Evolutionary conservation across 768 basidiomycete species (phyloP), one percentile per base, ranked within the genome.

Genomic region (Coprinellus micaceus): DNA sequence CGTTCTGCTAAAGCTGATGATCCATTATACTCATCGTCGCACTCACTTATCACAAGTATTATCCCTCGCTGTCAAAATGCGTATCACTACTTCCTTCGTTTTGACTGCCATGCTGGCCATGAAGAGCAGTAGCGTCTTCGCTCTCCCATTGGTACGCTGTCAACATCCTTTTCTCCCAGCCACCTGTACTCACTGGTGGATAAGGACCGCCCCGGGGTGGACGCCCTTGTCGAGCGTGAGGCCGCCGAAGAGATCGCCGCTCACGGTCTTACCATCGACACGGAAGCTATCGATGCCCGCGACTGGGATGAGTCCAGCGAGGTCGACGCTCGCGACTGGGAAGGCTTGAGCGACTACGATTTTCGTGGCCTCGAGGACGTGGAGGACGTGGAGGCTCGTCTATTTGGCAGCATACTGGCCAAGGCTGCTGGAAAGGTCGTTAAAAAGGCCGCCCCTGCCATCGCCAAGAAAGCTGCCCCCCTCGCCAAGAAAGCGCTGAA

Each of bases 71-170:
- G 36, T 58, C 57, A 58, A 26, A 30, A 58, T 58, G 57, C 57
- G 52, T 48, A 26, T 58, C 39, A 45, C 57, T 44, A 46, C 57
- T 51, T 52, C 36, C 51, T 58, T 58, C 36, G 57, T 58, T 53
- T 53, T 58, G 57, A 36, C 52, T 25, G 57, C 57, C 36, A 47
- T 58, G 28, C 30, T 58, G 43, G 57, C 57, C 52, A 45, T 36
- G 40, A 58, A 58, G 45, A 25, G 51, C 48, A 52, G 29, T 49
- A 44, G 28, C 41, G 57, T 58, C 52, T 40, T 58, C 15, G 51
- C 44, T 40, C 44, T 53, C 30, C 57, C 57, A 40, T 9, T 53
- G 13, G 57, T 58, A n/a, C 43, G 57, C 53, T 13, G 10, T 19
- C 21, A 19, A 9, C 29, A 25, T 13, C 17, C 13, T 9, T 30